Evolutionary conservation across 2,329 filamentous ascomycete genomes (phyloP), one percentile per base, ranked within the genome.

Genomic region (Harringtonia lauricola): DNA sequence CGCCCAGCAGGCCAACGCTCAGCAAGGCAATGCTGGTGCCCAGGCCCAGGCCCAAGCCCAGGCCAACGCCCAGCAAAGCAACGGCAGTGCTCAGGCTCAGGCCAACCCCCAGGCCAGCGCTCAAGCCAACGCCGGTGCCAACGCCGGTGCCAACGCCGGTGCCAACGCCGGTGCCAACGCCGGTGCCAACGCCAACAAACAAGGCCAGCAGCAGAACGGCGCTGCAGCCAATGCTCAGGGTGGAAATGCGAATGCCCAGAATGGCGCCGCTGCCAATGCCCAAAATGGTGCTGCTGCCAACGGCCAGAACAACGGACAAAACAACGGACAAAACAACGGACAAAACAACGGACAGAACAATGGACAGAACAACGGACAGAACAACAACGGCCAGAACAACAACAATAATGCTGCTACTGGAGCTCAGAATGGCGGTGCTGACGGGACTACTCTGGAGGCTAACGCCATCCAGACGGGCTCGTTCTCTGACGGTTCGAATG

Each of bases 331-430:
- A 21, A 33, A 26, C 8, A 26, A 17, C 36, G 18, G 36, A 21
- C 18, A 31, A 21, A 21, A 24, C 30, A 17, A 45, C 40, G 37
- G 50, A 49, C 38, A 43, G 18, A 19, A 21, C 13, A 22, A 37
- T n/a, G n/a, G n/a, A n/a, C n/a, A 30, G 7, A 38, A 18, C 13
- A 47, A 44, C 34, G 44, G 38, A 30, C 33, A 33, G 9, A 44
- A 37, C 36, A 43, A 40, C 38, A 43, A 40, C 34, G 29, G 36
- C 15, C 43, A 43, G 28, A 37, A 39, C n/a, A 38, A 34, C 22
- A 47, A 47, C 22, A 44, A 42, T 19, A 45, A 43, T 13, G 34
- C 39, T 56, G 74, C 62, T 17, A 76, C 76, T 29, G 68, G 74
- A 47, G 46, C 53, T 7, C 55, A 54, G 4, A 64, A 64, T 15